Percentiles rank a stretch among this genome's conserved stretches.
Conservation (phyloP, 1,139 yeast species). For the Geotrichum reessii region DNA sequence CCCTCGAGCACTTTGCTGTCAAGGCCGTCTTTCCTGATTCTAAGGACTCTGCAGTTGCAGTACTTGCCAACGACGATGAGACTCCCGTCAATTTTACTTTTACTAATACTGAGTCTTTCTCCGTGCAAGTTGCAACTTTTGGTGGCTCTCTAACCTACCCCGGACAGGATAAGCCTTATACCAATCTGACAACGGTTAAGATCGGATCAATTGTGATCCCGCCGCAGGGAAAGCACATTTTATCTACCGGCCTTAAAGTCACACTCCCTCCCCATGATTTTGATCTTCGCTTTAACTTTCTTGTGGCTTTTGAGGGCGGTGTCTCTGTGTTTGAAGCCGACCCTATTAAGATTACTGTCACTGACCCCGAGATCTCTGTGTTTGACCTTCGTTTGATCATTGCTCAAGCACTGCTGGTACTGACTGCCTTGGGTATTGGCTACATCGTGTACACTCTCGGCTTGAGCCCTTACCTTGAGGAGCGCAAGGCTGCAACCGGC, state of each 20-base stretch:
- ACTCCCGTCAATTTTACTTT: slow-evolving; percentile 52
- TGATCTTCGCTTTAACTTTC: slow-evolving; percentile 55
- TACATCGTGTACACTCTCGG: slow-evolving; percentile 45
- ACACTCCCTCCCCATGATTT: slow-evolving; percentile 56
- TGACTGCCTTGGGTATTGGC: slow-evolving; percentile 47
- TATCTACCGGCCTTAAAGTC: slow-evolving; percentile 34
- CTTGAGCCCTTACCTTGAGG: slow-evolving; percentile 40
- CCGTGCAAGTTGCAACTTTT: slow-evolving; percentile 58
- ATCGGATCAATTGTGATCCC: slow-evolving; percentile 54
- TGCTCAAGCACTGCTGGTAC: slow-evolving; percentile 51
- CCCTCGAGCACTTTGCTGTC: slow-evolving; percentile 7
- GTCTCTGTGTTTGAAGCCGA: slow-evolving; percentile 52
- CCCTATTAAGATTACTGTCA: slow-evolving; percentile 52
- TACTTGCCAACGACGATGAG: slow-evolving; percentile 46
- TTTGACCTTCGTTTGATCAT: slow-evolving; percentile 69
- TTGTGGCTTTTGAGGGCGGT: slow-evolving; percentile 46
- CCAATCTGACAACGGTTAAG: slow-evolving; percentile 32
- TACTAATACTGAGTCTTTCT: slow-evolving; percentile 51
- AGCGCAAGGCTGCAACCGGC: slow-evolving; percentile 20
- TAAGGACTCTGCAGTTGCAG: slow-evolving; percentile 18
- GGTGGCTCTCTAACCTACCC: slow-evolving; percentile 67
- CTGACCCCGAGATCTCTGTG: slow-evolving; percentile 62
- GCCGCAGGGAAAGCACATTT: slow-evolving; percentile 43
- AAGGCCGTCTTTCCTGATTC: slow-evolving; percentile 16
- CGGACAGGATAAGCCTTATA: slow-evolving; percentile 40